Evolutionary conservation across 306 rosid genomes (phyloP), one percentile per base, ranked within the genome.

Genomic region (Datisca glomerata): DNA sequence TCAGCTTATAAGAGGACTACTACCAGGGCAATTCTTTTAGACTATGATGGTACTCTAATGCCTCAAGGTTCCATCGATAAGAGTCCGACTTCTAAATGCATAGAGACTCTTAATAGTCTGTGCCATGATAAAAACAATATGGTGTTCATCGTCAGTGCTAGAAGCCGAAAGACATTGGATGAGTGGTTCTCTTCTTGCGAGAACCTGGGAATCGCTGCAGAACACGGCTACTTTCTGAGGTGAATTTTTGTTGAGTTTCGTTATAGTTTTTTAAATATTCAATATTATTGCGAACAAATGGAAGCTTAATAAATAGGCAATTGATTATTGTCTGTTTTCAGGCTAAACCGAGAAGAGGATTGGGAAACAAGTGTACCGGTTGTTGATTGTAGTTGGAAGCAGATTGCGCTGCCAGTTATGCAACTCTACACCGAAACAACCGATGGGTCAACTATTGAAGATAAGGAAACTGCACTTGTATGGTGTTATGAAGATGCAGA

Each of bases 151-250:
- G 96, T 85, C 18, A 85, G 96, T 57, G 72, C 87, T 0, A 74
- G 65, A 66, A 73, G 76, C 42, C 73, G 93, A 17, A 60, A 54
- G 50, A 54, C 53, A 19, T 87, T 85, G 7, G 37, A 51, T 0
- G 78, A 74, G 33, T 85, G 96, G 96, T 77, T 85, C 66, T 75
- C 74, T 47, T 57, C 89, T 49, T 85, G 96, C 45, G 89, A 77
- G 56, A 80, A 72, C 36, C 58, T 85, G 24, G 93, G 96, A 41
- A 49, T 80, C 19, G 87, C 85, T 10, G 96, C 96, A 2, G 96
- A 85, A 69, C 96, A 85, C 21, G 96, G 96, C 41, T 80, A 71
- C 64, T 85, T 80, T 59, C 49, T 77, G 14, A 71, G 93, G 96
- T 77, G 47, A 62, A 18, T 17, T 24, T 11, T 28, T 24, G 15